phyloP scores from a whole-genome alignment of 2,329 filamentous ascomycete species.

The Arthrobotrys conoides region DNA sequence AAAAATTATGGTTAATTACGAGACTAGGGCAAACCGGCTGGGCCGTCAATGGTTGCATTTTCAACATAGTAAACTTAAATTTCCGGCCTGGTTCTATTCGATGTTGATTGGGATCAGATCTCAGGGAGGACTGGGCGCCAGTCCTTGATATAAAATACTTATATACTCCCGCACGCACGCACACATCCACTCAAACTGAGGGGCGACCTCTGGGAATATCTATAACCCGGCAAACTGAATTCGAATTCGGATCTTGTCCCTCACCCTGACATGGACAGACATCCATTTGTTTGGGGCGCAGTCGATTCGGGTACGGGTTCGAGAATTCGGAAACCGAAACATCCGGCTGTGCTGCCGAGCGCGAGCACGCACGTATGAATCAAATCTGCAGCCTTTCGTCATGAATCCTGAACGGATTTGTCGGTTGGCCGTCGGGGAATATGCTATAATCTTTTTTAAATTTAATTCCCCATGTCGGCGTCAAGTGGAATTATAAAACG shows the following conservation, averaged over 20 bases:
- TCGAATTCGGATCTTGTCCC: background rate
- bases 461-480: conserved; percentile 11
- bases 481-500: conserved; percentile 14
- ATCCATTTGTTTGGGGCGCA: conserved; percentile 20
- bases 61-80: conserved; percentile 14
- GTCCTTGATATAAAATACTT: background rate
- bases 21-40: too few relatives aligned
- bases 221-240: background rate
- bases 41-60: conserved; percentile 7
- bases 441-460: background rate
- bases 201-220: background rate
- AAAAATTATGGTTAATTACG: too few relatives aligned
- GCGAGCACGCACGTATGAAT: background rate
- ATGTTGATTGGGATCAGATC: too few relatives aligned
- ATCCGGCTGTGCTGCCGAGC: conserved; percentile 13
- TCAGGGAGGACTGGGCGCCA: background rate
- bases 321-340: conserved; percentile 6
- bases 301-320: too few relatives aligned
- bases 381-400: background rate
- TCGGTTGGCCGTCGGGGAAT: background rate
- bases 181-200: background rate
- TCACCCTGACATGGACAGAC: background rate
- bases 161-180: too few relatives aligned
- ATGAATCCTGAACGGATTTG: conserved; percentile 20
- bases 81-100: background rate